Conservation (phyloP, 2,329 filamentous ascomycete genomes). For the Hyphodiscus sp. region DNA sequence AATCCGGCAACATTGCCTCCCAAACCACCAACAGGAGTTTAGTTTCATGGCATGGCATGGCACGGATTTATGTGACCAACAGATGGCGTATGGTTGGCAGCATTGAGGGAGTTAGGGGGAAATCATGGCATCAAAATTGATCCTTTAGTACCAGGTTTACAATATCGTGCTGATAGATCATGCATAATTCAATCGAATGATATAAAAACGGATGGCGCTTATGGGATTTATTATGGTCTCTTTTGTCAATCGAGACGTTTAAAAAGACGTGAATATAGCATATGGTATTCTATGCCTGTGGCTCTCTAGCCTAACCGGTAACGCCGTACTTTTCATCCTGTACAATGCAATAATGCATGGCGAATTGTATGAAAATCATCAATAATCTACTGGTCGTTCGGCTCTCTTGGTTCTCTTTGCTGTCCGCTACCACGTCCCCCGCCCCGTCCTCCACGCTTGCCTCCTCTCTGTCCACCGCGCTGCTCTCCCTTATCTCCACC, state of each 20-base stretch:
- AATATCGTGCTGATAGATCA: constrained; percentile 27
- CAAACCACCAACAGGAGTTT: constrained; percentile 43
- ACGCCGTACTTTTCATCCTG: constrained; percentile 32
- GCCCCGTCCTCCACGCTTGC: constrained; percentile 43
- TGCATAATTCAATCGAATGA: constrained; percentile 19
- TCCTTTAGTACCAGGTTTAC: constrained; percentile 25
- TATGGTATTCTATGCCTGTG: constrained; percentile 25
- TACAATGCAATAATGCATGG: constrained; percentile 29
- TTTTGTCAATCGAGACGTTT: no score
- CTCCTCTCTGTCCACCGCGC: constrained; percentile 37
- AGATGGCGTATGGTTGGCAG: constrained; percentile 29
- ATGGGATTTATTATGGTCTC: no score
- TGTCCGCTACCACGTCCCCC: constrained; percentile 44
- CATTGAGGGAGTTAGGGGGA: constrained; percentile 31
- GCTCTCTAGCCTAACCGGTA: constrained; percentile 39
- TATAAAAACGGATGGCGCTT: background rate
- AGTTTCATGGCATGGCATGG: constrained; percentile 11
- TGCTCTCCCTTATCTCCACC: constrained; percentile 38
- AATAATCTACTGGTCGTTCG: constrained; percentile 37
- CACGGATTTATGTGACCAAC: constrained; percentile 20
- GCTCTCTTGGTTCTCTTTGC: constrained; percentile 42
- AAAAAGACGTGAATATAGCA: constrained; percentile 13
- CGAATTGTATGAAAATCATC: constrained; percentile 21
- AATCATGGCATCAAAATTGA: constrained; percentile 25
- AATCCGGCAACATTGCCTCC: constrained; percentile 47